A percentile compares a stretch with the other conserved stretches of the same genome.
Conservation (phyloP, 257 asterid genomes). For the Striga asiatica region DNA sequence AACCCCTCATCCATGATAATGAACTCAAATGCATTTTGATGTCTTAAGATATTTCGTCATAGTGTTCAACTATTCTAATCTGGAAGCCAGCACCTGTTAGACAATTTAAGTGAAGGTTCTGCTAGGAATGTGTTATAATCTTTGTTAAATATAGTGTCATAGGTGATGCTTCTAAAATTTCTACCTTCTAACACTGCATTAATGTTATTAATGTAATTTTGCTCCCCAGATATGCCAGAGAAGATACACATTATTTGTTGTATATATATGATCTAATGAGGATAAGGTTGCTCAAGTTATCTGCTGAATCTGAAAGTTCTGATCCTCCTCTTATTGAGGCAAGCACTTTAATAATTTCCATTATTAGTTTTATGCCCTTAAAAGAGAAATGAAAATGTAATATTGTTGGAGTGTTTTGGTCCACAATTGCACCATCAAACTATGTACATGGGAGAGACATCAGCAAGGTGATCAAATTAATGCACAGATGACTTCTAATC, state of each 20-base stretch:
- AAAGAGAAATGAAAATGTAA: background rate
- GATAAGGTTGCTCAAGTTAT: slow-evolving; percentile 32
- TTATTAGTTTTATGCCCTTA: background rate
- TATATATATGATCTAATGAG: slow-evolving; percentile 81
- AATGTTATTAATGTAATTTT: slow-evolving; percentile 9
- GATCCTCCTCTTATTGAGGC: slow-evolving; percentile 77
- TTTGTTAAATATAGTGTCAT: background rate
- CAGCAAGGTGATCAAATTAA: background rate
- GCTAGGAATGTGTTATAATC: background rate
- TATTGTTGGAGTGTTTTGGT: too few species aligned
- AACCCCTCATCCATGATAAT: too few species aligned
- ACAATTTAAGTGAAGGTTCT: background rate
- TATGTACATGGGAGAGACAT: too few species aligned
- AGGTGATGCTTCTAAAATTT: slow-evolving; percentile 3
- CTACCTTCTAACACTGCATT: slow-evolving; percentile 1
- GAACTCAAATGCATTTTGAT: background rate
- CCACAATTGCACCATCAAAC: too few species aligned
- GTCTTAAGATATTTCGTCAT: too few species aligned
- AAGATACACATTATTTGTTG: slow-evolving; percentile 92
- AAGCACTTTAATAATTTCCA: slow-evolving; percentile 18
- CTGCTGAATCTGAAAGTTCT: slow-evolving; percentile 48
- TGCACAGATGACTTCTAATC: background rate
- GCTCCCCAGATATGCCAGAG: slow-evolving; percentile 79
- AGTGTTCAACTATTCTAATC: too few species aligned
- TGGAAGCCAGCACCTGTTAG: background rate